phyloP scores from a whole-genome alignment of 345 rosid genomes.

The Gossypium turneri region DNA sequence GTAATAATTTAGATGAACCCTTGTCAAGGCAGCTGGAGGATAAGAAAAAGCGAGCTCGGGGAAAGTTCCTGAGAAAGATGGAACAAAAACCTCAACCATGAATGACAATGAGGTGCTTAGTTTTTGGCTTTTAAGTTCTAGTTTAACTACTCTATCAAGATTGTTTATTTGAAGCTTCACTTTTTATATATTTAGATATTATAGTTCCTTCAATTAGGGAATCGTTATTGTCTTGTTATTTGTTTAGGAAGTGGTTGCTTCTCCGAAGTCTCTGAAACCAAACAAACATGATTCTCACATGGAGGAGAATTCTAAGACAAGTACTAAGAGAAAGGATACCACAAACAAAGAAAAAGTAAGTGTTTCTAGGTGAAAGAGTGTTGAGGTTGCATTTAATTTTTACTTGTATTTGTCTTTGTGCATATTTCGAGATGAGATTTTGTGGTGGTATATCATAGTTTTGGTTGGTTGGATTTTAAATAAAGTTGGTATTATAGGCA shows the following conservation, averaged over 20 bases:
- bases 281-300: conserved; percentile 39
- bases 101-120: conserved; percentile 49
- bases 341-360: conserved; percentile 51
- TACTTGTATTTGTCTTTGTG: not conserved
- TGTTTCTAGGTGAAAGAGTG: not conserved
- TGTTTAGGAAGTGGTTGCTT: conserved; percentile 44
- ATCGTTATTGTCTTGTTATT: not conserved
- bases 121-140: conserved; percentile 7
- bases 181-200: not conserved
- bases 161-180: not conserved
- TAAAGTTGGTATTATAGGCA: not conserved
- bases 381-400: not conserved
- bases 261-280: conserved; percentile 52
- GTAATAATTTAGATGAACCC: conserved; percentile 44
- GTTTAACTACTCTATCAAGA: conserved; percentile 5
- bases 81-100: conserved; percentile 34
- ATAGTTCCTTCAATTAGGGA: not conserved
- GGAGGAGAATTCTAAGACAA: conserved; percentile 55
- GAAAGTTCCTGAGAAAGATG: conserved; percentile 44
- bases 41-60: conserved; percentile 48
- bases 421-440: not conserved
- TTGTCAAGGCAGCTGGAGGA: conserved; percentile 40
- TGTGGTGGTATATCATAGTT: not conserved
- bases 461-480: not conserved
- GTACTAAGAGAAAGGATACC: conserved; percentile 55